Evolutionary conservation across 2,329 filamentous ascomycete species (phyloP).

Genomic region (Fusarium sp.): DNA sequence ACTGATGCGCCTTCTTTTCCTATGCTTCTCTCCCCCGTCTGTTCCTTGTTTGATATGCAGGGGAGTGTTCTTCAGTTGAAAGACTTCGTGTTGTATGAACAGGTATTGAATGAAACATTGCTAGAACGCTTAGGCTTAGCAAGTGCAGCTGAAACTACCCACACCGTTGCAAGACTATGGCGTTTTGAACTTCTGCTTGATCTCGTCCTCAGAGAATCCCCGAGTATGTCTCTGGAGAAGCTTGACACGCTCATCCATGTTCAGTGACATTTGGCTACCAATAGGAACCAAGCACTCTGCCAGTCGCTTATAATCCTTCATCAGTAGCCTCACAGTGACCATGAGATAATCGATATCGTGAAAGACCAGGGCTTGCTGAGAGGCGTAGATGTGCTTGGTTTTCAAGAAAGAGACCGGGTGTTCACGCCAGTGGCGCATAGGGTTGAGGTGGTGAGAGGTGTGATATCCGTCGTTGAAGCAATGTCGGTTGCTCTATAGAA

Average conservation of each 20-base stretch:
- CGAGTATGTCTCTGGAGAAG: constrained; percentile 40
- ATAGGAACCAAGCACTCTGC: constrained; percentile 80
- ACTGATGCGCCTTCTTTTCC: neutral
- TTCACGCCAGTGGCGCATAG: constrained; percentile 83
- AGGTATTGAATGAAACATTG: neutral
- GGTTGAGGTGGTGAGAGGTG: constrained; percentile 84
- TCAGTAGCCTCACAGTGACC: constrained; percentile 75
- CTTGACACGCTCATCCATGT: constrained; percentile 56
- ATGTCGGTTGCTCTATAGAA: constrained; percentile 78
- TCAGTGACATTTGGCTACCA: constrained; percentile 76
- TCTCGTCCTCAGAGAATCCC: constrained; percentile 42
- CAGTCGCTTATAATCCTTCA: constrained; percentile 77
- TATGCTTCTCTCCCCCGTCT: neutral
- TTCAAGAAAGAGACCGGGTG: constrained; percentile 80
- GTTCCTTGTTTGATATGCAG: neutral
- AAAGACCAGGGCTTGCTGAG: constrained; percentile 79
- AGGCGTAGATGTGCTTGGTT: constrained; percentile 74
- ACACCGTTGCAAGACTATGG: neutral
- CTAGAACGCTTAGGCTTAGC: neutral
- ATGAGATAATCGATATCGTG: constrained; percentile 85
- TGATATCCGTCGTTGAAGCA: constrained; percentile 89
- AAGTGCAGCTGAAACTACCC: neutral
- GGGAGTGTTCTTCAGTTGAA: neutral
- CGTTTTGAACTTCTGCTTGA: constrained; percentile 36
- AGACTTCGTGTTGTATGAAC: neutral